Evolutionary conservation across 2,329 filamentous ascomycete genomes (phyloP).

Genomic region (Sarocladium oryzae): DNA sequence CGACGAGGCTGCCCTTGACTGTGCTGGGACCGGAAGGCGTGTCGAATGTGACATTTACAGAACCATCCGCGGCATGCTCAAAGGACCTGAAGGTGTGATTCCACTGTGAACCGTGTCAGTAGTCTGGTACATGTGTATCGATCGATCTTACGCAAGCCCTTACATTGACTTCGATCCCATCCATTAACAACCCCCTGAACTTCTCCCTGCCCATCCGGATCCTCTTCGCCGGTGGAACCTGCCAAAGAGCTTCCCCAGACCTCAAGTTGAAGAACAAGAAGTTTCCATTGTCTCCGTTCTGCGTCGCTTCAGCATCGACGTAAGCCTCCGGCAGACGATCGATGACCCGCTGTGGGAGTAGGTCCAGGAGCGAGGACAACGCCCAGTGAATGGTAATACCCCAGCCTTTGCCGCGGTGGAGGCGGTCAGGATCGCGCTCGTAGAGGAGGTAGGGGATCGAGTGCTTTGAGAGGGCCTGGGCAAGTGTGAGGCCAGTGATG

Average conservation of each 20-base stretch:
- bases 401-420: not conserved
- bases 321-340: slow-evolving; percentile 7
- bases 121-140: too few species aligned
- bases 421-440: not conserved
- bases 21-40: not conserved
- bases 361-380: not conserved
- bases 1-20: slow-evolving; percentile 2
- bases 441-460: not conserved
- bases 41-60: not conserved
- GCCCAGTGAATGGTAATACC: slow-evolving; percentile 5
- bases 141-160: not conserved
- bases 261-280: slow-evolving; percentile 10
- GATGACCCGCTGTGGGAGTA: not conserved
- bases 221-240: slow-evolving; percentile 5
- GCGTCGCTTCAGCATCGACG: slow-evolving; percentile 5
- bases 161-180: not conserved
- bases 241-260: slow-evolving; percentile 4
- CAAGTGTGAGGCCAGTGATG: not conserved
- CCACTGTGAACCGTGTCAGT: not conserved
- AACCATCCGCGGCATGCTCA: not conserved
- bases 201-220: slow-evolving; percentile 8
- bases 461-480: slow-evolving; percentile 1
- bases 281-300: slow-evolving; percentile 8
- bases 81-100: not conserved
- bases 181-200: slow-evolving; percentile 4